Percentiles rank a stretch among this genome's conserved stretches.
Conservation (phyloP, 179 eudicot species). For the Beta macrorhiza region DNA sequence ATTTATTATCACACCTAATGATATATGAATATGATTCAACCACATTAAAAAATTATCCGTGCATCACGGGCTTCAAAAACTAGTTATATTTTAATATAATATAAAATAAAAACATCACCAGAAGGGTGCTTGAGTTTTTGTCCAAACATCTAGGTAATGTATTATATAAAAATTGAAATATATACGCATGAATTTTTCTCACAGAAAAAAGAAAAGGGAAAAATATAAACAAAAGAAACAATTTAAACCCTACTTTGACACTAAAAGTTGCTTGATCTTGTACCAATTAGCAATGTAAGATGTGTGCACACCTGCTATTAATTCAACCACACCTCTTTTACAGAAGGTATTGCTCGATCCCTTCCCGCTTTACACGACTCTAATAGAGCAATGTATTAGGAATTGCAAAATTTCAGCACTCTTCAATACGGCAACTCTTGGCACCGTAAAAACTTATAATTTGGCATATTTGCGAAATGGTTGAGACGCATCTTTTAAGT, state of each 20-base stretch:
- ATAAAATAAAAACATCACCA: background rate
- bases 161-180: background rate
- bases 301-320: background rate
- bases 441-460: slow-evolving; percentile 12
- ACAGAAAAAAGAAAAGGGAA: background rate
- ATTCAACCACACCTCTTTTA: background rate
- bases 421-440: too few species aligned
- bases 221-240: background rate
- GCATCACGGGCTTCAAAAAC: too few species aligned
- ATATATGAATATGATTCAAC: too few species aligned
- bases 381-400: background rate
- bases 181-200: background rate
- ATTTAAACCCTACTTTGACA: background rate
- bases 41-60: too few species aligned
- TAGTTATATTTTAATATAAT: too few species aligned
- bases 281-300: background rate
- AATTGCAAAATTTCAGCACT: background rate
- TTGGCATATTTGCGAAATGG: slow-evolving; percentile 35
- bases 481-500: slow-evolving; percentile 18
- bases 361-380: background rate
- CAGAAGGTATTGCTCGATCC: background rate
- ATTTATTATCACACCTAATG: too few species aligned
- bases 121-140: background rate
- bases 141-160: background rate
- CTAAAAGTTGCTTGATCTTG: background rate